Base-by-base conservation (phyloP, 108 stramenopile genomes). In the Chaetoceros muelleri region DNA sequence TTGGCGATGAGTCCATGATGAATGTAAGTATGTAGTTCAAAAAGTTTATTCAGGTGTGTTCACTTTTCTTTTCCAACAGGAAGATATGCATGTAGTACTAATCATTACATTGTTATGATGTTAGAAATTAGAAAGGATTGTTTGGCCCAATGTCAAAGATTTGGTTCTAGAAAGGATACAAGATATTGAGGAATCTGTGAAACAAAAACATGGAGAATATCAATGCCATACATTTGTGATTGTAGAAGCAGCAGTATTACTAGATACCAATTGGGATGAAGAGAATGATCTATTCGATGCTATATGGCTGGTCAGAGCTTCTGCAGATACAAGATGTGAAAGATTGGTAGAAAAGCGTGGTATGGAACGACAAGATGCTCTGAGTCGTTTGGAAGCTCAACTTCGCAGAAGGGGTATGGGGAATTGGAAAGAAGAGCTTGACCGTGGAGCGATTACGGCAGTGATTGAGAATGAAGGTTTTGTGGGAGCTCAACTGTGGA, bases 211-310 rank as follows among this genome's bases (percentile, higher is more conserved):
- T 60, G 19, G 13, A 31, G n/a, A n/a, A n/a, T n/a, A n/a, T n/a
- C n/a, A n/a, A n/a, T n/a, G n/a, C n/a, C 28, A 17, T 44, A 51
- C 66, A 3, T 66, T 82, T 17, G 56, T 69, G 18, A 62, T 90
- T 29, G 74, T 90, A 0, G 89, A 90, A 65, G 84, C 89, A 25
- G 89, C 89, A 16, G 60, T 90, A 8, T 57, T 90, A 31, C 50
- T 86, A 23, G 89, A 90, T 61, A 81, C 89, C 2, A 76, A 66
- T 22, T 90, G 89, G 89, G 73, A 82, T 19, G n/a, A n/a, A n/a
- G 34, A 40, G 34, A 46, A 71, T 49, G 82, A 82, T 57, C 55
- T 90, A 10, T 44, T 86, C 21, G 85, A 90, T 80, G 89, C 76
- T 17, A 45, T 90, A 0, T 90, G 89, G 89, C 69, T 83, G n/a